These are phyloP conservation scores for Fomitopsis betulina DNA, from an alignment of 1,284 basidiomycete species.

Conservation along the genomic window DNA sequence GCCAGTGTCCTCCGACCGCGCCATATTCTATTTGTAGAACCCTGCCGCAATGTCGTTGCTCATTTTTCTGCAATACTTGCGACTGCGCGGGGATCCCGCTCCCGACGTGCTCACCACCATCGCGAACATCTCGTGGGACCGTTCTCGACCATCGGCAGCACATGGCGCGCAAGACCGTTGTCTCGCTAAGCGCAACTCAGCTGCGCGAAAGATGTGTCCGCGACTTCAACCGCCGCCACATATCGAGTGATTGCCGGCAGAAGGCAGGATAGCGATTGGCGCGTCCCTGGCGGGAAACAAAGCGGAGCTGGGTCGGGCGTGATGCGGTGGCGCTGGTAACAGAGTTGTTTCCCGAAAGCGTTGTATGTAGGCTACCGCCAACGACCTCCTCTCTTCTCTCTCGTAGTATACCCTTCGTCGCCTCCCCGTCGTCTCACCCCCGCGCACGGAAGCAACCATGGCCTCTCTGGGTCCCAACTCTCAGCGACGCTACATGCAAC, in stretches of 20 bases:
- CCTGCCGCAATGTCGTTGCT: not conserved
- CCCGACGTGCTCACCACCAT: too few species aligned
- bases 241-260: not conserved
- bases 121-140: too few species aligned
- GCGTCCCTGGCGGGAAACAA: not conserved
- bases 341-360: not conserved
- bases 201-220: not conserved
- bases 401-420: slow-evolving; percentile 12
- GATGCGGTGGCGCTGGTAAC: slow-evolving; percentile 5
- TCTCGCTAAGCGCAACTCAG: not conserved
- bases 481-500: slow-evolving; percentile 20
- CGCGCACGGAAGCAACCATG: slow-evolving; percentile 14
- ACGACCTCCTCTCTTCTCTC: slow-evolving; percentile 5
- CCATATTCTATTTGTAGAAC: too few species aligned
- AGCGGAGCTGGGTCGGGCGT: not conserved
- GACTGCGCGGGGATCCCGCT: too few species aligned
- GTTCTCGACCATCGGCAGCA: not conserved
- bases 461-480: slow-evolving; percentile 20
- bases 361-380: not conserved
- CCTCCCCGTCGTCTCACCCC: not conserved
- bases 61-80: too few species aligned
- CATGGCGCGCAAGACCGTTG: not conserved
- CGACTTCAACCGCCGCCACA: not conserved
- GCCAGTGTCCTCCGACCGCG: not conserved
- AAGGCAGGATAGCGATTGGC: not conserved